Percentiles rank a stretch among this genome's conserved stretches.
These are phyloP conservation scores for Firmiana major DNA, from an alignment of 345 rosid species.

Conservation along the genomic window DNA sequence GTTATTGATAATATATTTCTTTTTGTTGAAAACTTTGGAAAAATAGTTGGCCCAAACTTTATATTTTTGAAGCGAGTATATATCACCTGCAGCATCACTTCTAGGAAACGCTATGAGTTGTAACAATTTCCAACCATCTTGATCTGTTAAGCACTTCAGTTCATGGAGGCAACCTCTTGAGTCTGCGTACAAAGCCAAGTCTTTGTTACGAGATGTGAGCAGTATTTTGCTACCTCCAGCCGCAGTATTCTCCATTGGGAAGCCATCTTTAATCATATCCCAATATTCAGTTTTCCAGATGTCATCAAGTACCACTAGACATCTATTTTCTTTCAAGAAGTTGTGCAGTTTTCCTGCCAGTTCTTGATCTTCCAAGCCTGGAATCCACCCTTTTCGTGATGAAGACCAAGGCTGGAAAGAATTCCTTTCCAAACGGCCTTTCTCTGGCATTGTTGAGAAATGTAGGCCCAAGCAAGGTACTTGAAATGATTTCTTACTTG, in stretches of 20 bases:
- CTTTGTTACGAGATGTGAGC: conserved; percentile 37
- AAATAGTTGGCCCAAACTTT: too few relatives aligned
- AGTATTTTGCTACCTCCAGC: conserved; percentile 33
- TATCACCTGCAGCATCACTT: not conserved
- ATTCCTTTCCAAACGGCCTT: conserved; percentile 31
- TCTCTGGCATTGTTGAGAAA: conserved; percentile 31
- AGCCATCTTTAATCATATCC: conserved; percentile 28
- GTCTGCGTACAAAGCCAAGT: conserved; percentile 26
- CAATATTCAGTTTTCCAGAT: conserved; percentile 17
- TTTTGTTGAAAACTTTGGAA: too few relatives aligned
- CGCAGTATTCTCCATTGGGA: conserved; percentile 17
- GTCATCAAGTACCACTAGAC: too few relatives aligned
- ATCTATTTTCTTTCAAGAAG: too few relatives aligned
- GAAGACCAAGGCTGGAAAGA: conserved; percentile 8
- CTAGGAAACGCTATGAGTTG: not conserved
- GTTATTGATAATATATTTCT: too few relatives aligned
- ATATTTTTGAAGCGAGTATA: not conserved
- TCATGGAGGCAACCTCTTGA: conserved; percentile 18
- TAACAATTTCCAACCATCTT: conserved; percentile 32
- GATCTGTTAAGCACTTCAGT: conserved; percentile 16
- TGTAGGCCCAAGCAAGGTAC: conserved; percentile 37
- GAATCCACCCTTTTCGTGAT: too few relatives aligned
- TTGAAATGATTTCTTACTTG: conserved; percentile 21
- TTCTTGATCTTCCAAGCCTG: too few relatives aligned
- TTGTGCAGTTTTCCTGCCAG: too few relatives aligned